Evolutionary conservation across 768 basidiomycete genomes (phyloP), one percentile per base, ranked within the genome.

Genomic region (Ephemerocybe angulata): DNA sequence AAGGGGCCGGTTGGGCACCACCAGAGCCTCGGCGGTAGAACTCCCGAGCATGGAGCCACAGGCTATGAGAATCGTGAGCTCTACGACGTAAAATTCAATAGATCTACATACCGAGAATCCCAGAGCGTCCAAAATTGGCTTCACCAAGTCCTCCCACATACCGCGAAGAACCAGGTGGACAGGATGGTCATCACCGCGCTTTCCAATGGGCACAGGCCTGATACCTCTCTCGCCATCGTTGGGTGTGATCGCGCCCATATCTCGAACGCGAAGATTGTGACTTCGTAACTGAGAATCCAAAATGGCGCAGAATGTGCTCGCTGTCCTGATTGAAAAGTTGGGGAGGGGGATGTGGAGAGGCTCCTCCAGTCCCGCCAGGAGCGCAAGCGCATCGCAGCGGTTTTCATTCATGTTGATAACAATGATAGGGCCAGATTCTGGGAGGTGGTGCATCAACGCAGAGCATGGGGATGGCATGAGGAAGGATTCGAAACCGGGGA

Each of bases 91-190:
- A 13, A 31, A 11, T n/a, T 13, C 2, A 22, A 17, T 33, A 30
- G 30, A 35, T 13, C 11, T 27, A 41, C 51, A 29, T 25, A 54
- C 52, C 25, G 44, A 49, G n/a, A 54, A 43, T 28, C 29, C 57
- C 6, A 58, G 47, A 4, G n/a, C n/a, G 29, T 57, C 31, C 25
- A 62, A 25, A 42, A 56, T 52, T 49, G 44, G 52, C 50, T 56
- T 48, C 8, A 37, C 38, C 1, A 57, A n/a, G 21, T 29, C 22
- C 24, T 17, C 3, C 46, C 53, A 31, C 25, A 48, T 24, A 11
- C 1, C 8, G 8, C 6, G 8, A 52, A 37, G 33, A 52, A 11
- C 17, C 3, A 8, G 15, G 29, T 12, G 21, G 24, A 22, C 24
- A 10, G 11, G 10, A 44, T 12, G n/a, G n/a, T n/a, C n/a, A n/a